phyloP scores from a whole-genome alignment of 2,329 filamentous ascomycete genomes.

The Phaeosphaeriaceae sp. region DNA sequence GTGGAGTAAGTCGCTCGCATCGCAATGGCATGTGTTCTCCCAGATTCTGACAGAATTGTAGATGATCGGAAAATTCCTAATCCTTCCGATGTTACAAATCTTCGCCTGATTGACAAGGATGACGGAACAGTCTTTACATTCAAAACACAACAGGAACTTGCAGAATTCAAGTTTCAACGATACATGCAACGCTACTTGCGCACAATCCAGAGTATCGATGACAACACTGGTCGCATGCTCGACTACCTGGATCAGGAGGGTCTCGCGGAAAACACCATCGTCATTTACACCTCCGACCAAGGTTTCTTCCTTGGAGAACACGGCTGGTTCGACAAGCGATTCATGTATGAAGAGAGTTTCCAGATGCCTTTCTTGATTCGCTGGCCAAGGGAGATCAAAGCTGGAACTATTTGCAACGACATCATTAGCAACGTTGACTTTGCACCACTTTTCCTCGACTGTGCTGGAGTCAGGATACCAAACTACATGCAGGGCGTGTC shows the following conservation, averaged over 20 bases:
- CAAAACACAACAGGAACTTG: constrained; percentile 50
- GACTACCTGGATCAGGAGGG: constrained; percentile 55
- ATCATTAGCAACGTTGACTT: constrained; percentile 65
- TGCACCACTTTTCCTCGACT: constrained; percentile 59
- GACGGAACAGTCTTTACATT: constrained; percentile 58
- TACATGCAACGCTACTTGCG: constrained; percentile 58
- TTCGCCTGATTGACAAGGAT: constrained; percentile 55
- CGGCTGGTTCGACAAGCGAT: constrained; percentile 65
- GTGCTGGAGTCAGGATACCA: constrained; percentile 51
- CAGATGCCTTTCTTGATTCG: constrained; percentile 63
- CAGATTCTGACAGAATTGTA: not conserved
- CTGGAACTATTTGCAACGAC: constrained; percentile 53
- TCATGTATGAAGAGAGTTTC: constrained; percentile 65
- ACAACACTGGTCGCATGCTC: constrained; percentile 60
- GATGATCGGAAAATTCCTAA: constrained; percentile 51
- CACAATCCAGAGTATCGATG: constrained; percentile 61
- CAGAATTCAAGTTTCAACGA: constrained; percentile 63
- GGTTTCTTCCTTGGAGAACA: constrained; percentile 65
- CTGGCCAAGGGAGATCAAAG: constrained; percentile 53
- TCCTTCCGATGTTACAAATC: constrained; percentile 16
- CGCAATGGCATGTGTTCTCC: not conserved
- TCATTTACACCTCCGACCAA: constrained; percentile 63
- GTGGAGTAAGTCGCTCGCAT: not conserved
- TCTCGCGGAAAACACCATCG: constrained; percentile 56
- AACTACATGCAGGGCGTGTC: constrained; percentile 62